Base-by-base conservation (phyloP, 192 early-diverging fungal species). In the Geranomyces variabilis region DNA sequence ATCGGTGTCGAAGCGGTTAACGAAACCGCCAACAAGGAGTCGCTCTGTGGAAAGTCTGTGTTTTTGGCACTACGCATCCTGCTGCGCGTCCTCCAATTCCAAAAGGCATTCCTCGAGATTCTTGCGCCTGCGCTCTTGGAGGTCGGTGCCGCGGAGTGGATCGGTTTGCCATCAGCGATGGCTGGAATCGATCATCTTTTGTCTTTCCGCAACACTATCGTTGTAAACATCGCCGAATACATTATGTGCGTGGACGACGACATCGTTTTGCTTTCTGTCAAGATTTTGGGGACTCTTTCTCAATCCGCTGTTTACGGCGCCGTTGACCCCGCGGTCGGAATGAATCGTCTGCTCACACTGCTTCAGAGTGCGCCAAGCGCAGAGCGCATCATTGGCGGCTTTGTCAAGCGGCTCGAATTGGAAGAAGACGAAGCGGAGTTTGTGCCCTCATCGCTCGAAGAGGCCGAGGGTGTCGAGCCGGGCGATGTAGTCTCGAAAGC, bases 111-210 rank as follows among this genome's bases (percentile, higher is more conserved):
- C 47, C 78, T 91, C 58, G 86, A 90, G 58, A 71, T 85, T 22
- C 67, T 93, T 19, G 71, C 89, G 0, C 90, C 89, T 8, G 64
- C 81, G 19, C 68, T 94, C 13, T 68, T 83, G 34, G 84, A 83
- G 30, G 70, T 73, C 0, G 59, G 73, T 0, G 70, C 73, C 29
- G 71, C 46, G 15, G 45, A 45, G 1, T 55, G 26, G 30, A 36
- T 82, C 30, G 86, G 77, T 8, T 84, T 81, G 69, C 62, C 87
- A 0, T 79, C 83, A 5, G 82, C 84, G 0, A 80, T 97, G 70
- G 83, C 83, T 1, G 83, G 90, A 24, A 77, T 98, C 31, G 94
- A 97, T 68, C 84, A 93, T 68, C 86, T 92, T 30, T 80, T 99
- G 21, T 77, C 93, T 0, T 91, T 85, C 57, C 86, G 89, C 58